Evolutionary conservation across 106 monocot genomes (phyloP).

Genomic region (Acanthochlamys bracteata): DNA sequence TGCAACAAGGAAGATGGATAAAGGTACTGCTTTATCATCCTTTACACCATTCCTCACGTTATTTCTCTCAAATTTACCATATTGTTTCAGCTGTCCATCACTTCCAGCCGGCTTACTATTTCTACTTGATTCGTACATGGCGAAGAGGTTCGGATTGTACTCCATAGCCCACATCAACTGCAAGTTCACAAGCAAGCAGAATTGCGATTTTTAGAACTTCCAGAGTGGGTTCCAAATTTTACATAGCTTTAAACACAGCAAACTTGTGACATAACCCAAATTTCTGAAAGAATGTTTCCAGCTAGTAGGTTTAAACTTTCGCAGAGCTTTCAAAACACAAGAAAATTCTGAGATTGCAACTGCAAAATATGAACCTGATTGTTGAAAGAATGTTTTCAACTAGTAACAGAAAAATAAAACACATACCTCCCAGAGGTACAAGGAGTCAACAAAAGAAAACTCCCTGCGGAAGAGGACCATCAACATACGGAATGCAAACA

Average conservation of each 20-base stretch:
- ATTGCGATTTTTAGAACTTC: too few relatives aligned
- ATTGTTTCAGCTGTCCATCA: constrained; percentile 30
- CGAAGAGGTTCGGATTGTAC: constrained; percentile 71
- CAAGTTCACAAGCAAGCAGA: constrained; percentile 7
- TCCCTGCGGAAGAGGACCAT: constrained; percentile 96
- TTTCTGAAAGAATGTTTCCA: too few relatives aligned
- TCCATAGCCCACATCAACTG: constrained; percentile 93
- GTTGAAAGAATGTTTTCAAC: too few relatives aligned
- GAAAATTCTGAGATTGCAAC: too few relatives aligned
- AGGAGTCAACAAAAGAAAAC: constrained; percentile 78
- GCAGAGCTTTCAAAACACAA: too few relatives aligned
- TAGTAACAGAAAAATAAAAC: background rate
- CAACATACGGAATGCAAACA: constrained; percentile 94
- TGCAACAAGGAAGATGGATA: constrained; percentile 70
- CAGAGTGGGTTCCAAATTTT: too few relatives aligned
- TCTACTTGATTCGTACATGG: constrained; percentile 30
- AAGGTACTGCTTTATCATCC: constrained; percentile 24
- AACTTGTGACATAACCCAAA: too few relatives aligned
- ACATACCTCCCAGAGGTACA: constrained; percentile 94
- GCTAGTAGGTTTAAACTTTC: too few relatives aligned
- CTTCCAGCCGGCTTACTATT: background rate
- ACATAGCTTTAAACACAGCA: too few relatives aligned
- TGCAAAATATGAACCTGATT: too few relatives aligned
- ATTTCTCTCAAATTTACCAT: constrained; percentile 68
- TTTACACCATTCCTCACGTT: constrained; percentile 26